Conservation (phyloP, 306 rosid genomes). For the Rubus idaeus region DNA sequence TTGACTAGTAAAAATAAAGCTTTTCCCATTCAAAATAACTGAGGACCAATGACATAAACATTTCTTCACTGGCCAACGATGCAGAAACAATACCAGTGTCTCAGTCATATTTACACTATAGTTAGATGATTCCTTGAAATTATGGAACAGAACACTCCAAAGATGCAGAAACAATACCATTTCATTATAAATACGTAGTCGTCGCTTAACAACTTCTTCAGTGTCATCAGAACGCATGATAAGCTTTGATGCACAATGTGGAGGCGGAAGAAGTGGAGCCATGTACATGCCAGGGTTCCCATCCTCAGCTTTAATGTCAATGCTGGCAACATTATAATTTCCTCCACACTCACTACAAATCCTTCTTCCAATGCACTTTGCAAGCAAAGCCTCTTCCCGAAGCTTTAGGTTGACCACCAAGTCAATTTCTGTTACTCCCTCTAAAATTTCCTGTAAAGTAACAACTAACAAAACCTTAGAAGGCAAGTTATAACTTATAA, state of each 20-base stretch:
- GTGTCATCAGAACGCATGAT: constrained; percentile 46
- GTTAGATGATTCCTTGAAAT: neutral
- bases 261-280: constrained; percentile 52
- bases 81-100: too few relatives aligned
- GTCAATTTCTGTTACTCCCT: constrained; percentile 49
- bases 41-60: neutral
- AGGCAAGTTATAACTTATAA: neutral
- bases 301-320: constrained; percentile 45
- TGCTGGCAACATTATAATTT: constrained; percentile 43
- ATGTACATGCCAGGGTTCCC: constrained; percentile 46
- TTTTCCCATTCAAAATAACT: neutral
- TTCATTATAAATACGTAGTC: constrained; percentile 45
- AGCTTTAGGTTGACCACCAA: constrained; percentile 51
- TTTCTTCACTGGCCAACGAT: neutral
- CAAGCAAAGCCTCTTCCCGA: constrained; percentile 50
- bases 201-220: constrained; percentile 46
- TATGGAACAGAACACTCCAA: neutral
- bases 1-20: neutral
- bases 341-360: constrained; percentile 48
- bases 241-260: constrained; percentile 49
- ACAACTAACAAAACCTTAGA: neutral
- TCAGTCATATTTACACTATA: neutral
- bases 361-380: constrained; percentile 54
- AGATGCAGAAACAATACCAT: constrained; percentile 30
- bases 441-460: constrained; percentile 46